Base-by-base conservation (phyloP, 163 green algal species). In the Prototheca cutis region DNA sequence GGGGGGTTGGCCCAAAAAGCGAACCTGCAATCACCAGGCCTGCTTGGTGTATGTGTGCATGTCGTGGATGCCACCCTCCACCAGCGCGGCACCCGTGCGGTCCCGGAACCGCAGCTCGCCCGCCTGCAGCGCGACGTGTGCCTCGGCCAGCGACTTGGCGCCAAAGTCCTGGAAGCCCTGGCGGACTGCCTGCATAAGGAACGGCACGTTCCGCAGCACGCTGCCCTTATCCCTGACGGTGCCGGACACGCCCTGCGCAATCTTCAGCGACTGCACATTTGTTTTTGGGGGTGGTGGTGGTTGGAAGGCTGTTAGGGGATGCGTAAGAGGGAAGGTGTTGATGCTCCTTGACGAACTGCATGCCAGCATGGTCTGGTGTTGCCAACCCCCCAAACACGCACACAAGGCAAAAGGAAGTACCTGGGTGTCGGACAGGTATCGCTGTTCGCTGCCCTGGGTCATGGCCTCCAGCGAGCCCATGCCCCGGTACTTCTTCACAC, bases 391-490 rank as follows among this genome's bases (percentile, higher is more conserved):
- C n/a, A n/a, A n/a, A n/a, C n/a, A n/a, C n/a, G n/a, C n/a, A n/a
- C n/a, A n/a, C n/a, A n/a, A n/a, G n/a, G n/a, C n/a, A n/a, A n/a
- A n/a, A n/a, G n/a, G n/a, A n/a, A n/a, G n/a, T 6, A 57, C 48
- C 51, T 93, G 82, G 23, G 84, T 90, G 64, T 95, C 88, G 24
- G 34, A 48, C 6, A 60, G 27, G 47, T 55, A 59, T 7, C 52
- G 58, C 45, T 47, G 40, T 77, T 97, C 90, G 54, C 71, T 89
- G 67, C 92, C 92, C 80, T 97, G 96, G 48, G 80, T 76, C 90
- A 96, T 96, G n/a, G 92, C 91, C 31, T 96, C 91, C 59, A 98
- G 73, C 4, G 79, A 93, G 40, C 92, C 87, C 87, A 95, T 95
- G 61, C 87, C 87, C 8, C 87, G 79, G 75, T 95, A 95, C 69